phyloP scores from a whole-genome alignment of 805 yeast genomes.

The Wickerhamiella lipophila region DNA sequence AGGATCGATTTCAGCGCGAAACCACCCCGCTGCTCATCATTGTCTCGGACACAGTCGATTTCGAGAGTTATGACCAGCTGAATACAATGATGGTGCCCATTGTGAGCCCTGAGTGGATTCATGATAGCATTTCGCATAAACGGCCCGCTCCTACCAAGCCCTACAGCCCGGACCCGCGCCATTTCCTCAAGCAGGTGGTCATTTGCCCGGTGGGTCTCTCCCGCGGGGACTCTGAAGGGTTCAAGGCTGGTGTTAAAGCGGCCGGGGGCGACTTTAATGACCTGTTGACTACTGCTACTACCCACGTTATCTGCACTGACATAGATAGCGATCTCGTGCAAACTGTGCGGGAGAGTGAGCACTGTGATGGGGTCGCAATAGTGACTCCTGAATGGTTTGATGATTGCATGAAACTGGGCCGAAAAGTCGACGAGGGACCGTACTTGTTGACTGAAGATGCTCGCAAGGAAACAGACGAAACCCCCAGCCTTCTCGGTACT shows the following conservation, averaged over 20 bases:
- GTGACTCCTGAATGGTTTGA: conserved; percentile 76
- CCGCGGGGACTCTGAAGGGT: conserved; percentile 49
- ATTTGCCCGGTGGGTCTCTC: conserved; percentile 49
- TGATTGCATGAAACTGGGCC: conserved; percentile 45
- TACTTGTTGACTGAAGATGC: conserved; percentile 33
- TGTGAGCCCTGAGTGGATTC: conserved; percentile 50
- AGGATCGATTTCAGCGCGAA: conserved; percentile 20
- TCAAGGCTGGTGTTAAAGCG: conserved; percentile 53
- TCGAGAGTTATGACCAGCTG: conserved; percentile 39
- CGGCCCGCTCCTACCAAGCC: conserved; percentile 40
- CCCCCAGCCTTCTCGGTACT: conserved; percentile 15
- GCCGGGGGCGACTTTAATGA: conserved; percentile 68
- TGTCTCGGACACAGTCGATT: conserved; percentile 40
- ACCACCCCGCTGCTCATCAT: conserved; percentile 31
- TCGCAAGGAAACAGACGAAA: neutral
- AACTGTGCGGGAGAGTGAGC: conserved; percentile 34
- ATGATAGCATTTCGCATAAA: conserved; percentile 33
- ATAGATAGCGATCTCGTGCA: conserved; percentile 44
- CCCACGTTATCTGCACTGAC: conserved; percentile 59
- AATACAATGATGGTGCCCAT: conserved; percentile 49
- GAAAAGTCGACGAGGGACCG: conserved; percentile 39
- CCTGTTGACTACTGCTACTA: conserved; percentile 52
- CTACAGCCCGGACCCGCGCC: conserved; percentile 60
- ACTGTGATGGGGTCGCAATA: conserved; percentile 22
- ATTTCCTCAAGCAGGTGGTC: conserved; percentile 48